phyloP scores from a whole-genome alignment of 352 stramenopile genomes.

The Phytophthora hibernalis region DNA sequence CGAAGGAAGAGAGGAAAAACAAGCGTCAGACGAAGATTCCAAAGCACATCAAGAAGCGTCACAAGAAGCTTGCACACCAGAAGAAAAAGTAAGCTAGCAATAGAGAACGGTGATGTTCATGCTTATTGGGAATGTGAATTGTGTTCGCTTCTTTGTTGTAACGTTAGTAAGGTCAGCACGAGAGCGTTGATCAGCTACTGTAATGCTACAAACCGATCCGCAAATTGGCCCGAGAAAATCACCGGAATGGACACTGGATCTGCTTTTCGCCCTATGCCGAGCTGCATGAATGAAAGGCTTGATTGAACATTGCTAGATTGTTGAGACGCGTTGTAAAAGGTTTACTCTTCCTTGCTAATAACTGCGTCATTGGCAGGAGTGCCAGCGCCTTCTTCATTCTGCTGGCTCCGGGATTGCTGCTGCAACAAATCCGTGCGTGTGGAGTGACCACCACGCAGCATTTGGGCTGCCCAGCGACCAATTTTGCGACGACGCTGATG shows the following conservation, averaged over 20 bases:
- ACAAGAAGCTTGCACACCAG: conserved; percentile 95
- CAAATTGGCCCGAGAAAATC: no score
- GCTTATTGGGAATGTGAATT: background rate
- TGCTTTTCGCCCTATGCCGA: no score
- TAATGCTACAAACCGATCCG: no score
- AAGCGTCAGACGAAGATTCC: conserved; percentile 98
- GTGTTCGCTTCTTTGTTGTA: conserved; percentile 1
- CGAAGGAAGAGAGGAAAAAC: conserved; percentile 94
- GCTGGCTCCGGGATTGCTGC: conserved; percentile 43
- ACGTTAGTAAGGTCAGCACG: no score
- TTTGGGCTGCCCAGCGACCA: conserved; percentile 84
- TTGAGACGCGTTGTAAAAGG: background rate
- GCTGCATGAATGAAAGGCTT: no score
- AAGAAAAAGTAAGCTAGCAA: conserved; percentile 55
- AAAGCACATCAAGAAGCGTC: conserved; percentile 99
- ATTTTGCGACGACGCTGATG: conserved; percentile 79
- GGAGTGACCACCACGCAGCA: conserved; percentile 80
- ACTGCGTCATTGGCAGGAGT: conserved; percentile 6
- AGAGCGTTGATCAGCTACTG: no score
- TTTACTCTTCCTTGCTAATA: conserved; percentile 14
- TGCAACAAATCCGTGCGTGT: conserved; percentile 78
- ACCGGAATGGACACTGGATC: no score
- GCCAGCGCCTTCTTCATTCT: conserved; percentile 29
- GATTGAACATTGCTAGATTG: no score
- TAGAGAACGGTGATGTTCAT: conserved; percentile 8